phyloP scores from a whole-genome alignment of 306 rosid genomes.

The Oxytropis ochrocephala region DNA sequence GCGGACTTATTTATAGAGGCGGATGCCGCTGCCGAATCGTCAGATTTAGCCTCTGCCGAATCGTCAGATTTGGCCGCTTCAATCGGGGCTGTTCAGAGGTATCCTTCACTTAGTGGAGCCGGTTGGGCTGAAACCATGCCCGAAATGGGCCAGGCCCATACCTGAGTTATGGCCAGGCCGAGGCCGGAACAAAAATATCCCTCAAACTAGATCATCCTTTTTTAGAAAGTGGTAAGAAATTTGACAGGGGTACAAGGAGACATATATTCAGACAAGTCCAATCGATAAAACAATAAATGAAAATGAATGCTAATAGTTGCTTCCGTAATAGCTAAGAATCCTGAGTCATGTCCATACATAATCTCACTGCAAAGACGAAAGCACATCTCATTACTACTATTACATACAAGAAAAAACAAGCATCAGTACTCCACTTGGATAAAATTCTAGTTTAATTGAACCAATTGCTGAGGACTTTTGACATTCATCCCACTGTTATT shows the following conservation, averaged over 20 bases:
- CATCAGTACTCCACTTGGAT: conserved; percentile 28
- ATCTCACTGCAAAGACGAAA: conserved; percentile 23
- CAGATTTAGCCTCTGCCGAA: no score
- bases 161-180: no score
- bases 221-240: conserved; percentile 2
- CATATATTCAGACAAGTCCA: conserved; percentile 20
- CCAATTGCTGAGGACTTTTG: conserved; percentile 30
- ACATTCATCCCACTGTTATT: conserved; percentile 33
- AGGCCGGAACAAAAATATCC: no score
- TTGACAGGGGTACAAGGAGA: conserved; percentile 8
- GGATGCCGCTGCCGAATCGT: no score
- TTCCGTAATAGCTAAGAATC: conserved; percentile 44
- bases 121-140: no score
- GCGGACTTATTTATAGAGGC: no score
- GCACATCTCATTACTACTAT: conserved; percentile 20
- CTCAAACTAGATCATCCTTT: conserved; percentile 10
- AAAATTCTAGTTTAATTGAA: conserved; percentile 25
- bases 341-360: conserved; percentile 21
- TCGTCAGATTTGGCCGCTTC: no score
- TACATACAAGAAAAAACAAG: conserved; percentile 24
- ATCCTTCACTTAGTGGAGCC: no score
- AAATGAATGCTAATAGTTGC: conserved; percentile 10
- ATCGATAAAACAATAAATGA: conserved; percentile 14
- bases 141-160: no score
- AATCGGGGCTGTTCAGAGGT: no score